Percentiles rank a stretch among this genome's conserved stretches.
Evolutionary conservation across 2,329 filamentous ascomycete species (phyloP).

Genomic region (Calonectria hawksworthii): DNA sequence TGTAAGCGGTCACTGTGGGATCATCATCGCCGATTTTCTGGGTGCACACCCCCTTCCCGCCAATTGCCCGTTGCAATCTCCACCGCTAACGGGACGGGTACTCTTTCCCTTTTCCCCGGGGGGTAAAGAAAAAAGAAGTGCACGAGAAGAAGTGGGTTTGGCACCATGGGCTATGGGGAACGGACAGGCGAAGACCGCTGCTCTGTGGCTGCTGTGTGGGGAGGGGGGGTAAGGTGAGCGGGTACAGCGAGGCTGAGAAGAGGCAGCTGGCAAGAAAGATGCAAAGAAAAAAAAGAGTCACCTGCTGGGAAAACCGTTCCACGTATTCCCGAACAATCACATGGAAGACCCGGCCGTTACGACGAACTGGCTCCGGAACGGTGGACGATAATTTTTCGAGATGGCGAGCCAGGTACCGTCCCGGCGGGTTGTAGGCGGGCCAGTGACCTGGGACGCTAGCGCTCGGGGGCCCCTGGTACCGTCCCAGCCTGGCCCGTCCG

Average conservation of each 20-base stretch:
- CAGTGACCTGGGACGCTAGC: constrained; percentile 16
- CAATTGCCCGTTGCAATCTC: neutral
- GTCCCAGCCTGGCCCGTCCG: constrained; percentile 28
- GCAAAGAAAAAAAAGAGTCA: neutral
- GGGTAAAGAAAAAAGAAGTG: neutral
- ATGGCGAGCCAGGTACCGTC: constrained; percentile 20
- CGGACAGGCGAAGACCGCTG: constrained; percentile 5
- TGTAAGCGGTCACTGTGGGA: neutral
- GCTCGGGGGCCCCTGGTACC: neutral
- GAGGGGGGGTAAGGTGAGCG: neutral
- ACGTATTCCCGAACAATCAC: constrained; percentile 21
- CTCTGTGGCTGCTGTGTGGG: neutral
- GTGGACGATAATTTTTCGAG: constrained; percentile 46
- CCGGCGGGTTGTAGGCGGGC: rapidly evolving
- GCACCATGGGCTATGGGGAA: neutral
- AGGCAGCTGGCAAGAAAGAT: neutral
- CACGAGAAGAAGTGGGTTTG: constrained; percentile 1
- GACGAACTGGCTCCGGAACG: constrained; percentile 30
- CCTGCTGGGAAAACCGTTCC: constrained; percentile 20
- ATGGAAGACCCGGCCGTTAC: constrained; percentile 26
- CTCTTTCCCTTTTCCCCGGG: neutral
- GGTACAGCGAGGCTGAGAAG: neutral
- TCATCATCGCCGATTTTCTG: neutral
- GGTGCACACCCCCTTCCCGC: neutral
- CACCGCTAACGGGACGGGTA: neutral